Conservation (phyloP, 2,329 filamentous ascomycete genomes). For the Stachybotrys chartarum region DNA sequence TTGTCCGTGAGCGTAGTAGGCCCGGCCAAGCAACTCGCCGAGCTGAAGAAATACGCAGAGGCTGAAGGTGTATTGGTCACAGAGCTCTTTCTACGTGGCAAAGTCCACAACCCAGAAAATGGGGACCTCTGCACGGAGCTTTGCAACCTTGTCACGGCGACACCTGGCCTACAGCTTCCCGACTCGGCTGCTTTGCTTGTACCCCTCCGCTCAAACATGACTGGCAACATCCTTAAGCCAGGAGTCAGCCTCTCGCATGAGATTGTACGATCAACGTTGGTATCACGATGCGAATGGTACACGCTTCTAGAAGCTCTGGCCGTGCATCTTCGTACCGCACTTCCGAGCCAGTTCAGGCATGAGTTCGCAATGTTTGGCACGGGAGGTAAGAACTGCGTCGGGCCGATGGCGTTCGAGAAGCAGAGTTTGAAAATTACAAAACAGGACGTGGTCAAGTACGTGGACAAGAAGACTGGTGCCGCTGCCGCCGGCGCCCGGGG, state of each 20-base stretch:
- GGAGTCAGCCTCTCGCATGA: not conserved
- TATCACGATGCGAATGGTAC: slow-evolving; percentile 1
- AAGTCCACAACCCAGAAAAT: slow-evolving; percentile 1
- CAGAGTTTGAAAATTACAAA: not conserved
- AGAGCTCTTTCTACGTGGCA: not conserved
- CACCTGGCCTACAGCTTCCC: not conserved
- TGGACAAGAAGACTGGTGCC: too few relatives aligned
- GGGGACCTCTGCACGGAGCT: not conserved
- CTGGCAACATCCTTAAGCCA: not conserved
- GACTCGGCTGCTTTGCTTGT: not conserved
- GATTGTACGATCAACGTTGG: not conserved
- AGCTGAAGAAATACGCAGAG: not conserved
- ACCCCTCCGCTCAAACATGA: not conserved
- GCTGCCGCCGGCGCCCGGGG: too few relatives aligned
- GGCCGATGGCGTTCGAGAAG: not conserved
- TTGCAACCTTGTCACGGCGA: not conserved
- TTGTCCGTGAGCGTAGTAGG: not conserved
- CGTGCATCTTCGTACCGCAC: not conserved
- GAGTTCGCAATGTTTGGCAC: not conserved
- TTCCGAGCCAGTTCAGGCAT: not conserved
- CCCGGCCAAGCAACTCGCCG: not conserved
- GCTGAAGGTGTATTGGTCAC: not conserved
- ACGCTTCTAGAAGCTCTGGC: not conserved
- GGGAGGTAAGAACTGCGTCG: not conserved
- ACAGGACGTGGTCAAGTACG: not conserved